Percentiles rank a stretch among this genome's conserved stretches.
Evolutionary conservation across 495 filamentous ascomycete species (phyloP).

Genomic region (Polyplosphaeria fusca): DNA sequence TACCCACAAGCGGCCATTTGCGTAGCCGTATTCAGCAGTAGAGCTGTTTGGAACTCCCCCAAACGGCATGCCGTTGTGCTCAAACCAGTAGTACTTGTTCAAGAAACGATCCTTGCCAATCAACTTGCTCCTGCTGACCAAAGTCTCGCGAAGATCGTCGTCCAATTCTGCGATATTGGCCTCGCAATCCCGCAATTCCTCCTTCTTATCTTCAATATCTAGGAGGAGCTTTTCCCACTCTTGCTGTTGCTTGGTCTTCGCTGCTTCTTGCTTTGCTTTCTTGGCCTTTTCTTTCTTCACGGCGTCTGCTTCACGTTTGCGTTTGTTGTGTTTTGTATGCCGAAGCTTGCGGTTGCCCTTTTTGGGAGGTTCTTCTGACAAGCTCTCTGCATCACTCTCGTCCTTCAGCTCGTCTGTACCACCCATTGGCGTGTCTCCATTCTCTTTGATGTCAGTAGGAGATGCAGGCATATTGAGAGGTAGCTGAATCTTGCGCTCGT

Average conservation of each 20-base stretch:
- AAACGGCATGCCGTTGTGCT: constrained; percentile 97
- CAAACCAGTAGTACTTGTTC: constrained; percentile 99
- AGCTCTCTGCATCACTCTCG: constrained; percentile 49
- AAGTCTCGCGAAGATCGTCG: constrained; percentile 87
- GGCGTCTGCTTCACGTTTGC: constrained; percentile 68
- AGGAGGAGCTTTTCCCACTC: constrained; percentile 82
- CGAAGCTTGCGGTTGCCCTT: constrained; percentile 62
- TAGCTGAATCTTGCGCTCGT: constrained; percentile 77
- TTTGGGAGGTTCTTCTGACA: constrained; percentile 16
- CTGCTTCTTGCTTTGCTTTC: constrained; percentile 72
- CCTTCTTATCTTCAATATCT: constrained; percentile 82
- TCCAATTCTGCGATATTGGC: constrained; percentile 79
- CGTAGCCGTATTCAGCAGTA: constrained; percentile 79
- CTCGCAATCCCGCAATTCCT: constrained; percentile 72
- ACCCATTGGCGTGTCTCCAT: constrained; percentile 47
- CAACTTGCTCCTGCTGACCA: constrained; percentile 83
- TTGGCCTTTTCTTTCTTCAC: constrained; percentile 60
- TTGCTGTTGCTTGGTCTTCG: constrained; percentile 76
- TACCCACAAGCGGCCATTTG: constrained; percentile 93
- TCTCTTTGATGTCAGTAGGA: constrained; percentile 64
- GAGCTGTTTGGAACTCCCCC: constrained; percentile 83
- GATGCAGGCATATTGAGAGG: constrained; percentile 67
- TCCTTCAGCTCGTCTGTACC: constrained; percentile 55
- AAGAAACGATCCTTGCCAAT: constrained; percentile 93
- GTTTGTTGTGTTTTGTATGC: constrained; percentile 62